phyloP scores from a whole-genome alignment of 768 basidiomycete genomes.

The Sporobolomyces roseus region DNA sequence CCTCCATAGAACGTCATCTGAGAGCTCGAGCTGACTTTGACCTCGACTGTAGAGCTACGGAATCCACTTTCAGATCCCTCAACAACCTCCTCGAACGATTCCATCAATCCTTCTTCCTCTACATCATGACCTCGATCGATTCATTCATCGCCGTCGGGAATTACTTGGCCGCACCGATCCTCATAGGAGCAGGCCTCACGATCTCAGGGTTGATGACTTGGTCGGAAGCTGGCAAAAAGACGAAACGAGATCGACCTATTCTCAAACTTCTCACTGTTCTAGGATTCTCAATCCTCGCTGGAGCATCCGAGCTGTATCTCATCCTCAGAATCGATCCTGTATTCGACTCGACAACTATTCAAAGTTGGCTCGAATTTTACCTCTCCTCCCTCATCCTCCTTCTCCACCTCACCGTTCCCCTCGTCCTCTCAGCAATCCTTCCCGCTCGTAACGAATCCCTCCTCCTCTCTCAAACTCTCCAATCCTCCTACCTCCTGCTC shows the following conservation, averaged over 20 bases:
- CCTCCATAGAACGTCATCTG: background rate
- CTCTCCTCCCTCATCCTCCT: slow-evolving; percentile 6
- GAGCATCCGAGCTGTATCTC: slow-evolving; percentile 17
- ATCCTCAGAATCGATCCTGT: slow-evolving; percentile 16
- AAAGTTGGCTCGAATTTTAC: slow-evolving; percentile 4
- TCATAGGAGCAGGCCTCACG: slow-evolving; percentile 80
- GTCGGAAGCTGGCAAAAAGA: slow-evolving; percentile 60
- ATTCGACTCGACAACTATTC: background rate
- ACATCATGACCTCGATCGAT: slow-evolving; percentile 64
- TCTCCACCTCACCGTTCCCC: slow-evolving; percentile 27
- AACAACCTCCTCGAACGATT: slow-evolving; percentile 94
- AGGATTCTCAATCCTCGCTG: slow-evolving; percentile 7
- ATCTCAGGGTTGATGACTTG: slow-evolving; percentile 72
- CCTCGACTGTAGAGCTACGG: slow-evolving; percentile 59
- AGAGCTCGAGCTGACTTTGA: background rate
- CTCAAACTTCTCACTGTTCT: slow-evolving; percentile 4
- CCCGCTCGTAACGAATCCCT: slow-evolving; percentile 32
- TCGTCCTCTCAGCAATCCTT: slow-evolving; percentile 15
- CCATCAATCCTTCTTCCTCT: slow-evolving; percentile 98
- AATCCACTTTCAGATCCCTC: slow-evolving; percentile 80
- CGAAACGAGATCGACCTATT: slow-evolving; percentile 47
- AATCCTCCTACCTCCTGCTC: slow-evolving; percentile 72
- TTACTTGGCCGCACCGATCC: slow-evolving; percentile 80
- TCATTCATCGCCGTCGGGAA: slow-evolving; percentile 83
- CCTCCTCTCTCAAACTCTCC: slow-evolving; percentile 57